Percentiles rank a stretch among this genome's conserved stretches.
These are phyloP conservation scores for Tulasnella calospora DNA, from an alignment of 768 basidiomycete genomes.

Conservation along the genomic window DNA sequence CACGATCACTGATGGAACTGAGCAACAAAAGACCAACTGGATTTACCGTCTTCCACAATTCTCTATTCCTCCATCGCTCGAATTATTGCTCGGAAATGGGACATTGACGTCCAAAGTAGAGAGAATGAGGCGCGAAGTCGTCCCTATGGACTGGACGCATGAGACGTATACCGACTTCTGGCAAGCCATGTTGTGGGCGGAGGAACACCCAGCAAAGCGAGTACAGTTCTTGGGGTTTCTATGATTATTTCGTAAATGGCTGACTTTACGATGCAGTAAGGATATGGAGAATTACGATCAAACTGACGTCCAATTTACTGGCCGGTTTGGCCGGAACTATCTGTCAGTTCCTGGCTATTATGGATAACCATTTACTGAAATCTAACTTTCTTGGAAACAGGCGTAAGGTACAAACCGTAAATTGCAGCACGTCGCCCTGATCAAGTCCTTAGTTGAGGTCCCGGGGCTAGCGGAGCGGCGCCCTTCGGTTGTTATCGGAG, in stretches of 20 bases:
- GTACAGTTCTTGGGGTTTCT: not conserved
- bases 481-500: slow-evolving; percentile 47
- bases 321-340: not conserved
- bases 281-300: not conserved
- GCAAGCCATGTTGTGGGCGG: slow-evolving; percentile 46
- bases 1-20: slow-evolving; percentile 38
- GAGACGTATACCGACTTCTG: slow-evolving; percentile 45
- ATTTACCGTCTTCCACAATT: slow-evolving; percentile 41
- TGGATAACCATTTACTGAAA: not conserved
- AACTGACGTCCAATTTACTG: not conserved
- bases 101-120: not conserved
- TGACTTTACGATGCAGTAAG: not conserved
- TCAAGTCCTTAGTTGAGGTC: slow-evolving; percentile 43
- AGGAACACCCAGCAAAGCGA: slow-evolving; percentile 37
- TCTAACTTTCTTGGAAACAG: not conserved
- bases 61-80: slow-evolving; percentile 35
- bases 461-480: slow-evolving; percentile 55
- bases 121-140: not conserved
- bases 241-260: not conserved
- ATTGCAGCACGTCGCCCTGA: not conserved
- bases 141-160: not conserved
- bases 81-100: not conserved
- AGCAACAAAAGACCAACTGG: slow-evolving; percentile 32
- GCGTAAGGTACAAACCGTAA: not conserved
- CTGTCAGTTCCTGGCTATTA: not conserved